phyloP scores from a whole-genome alignment of 2,329 filamentous ascomycete genomes.

The Microdochium nivale region DNA sequence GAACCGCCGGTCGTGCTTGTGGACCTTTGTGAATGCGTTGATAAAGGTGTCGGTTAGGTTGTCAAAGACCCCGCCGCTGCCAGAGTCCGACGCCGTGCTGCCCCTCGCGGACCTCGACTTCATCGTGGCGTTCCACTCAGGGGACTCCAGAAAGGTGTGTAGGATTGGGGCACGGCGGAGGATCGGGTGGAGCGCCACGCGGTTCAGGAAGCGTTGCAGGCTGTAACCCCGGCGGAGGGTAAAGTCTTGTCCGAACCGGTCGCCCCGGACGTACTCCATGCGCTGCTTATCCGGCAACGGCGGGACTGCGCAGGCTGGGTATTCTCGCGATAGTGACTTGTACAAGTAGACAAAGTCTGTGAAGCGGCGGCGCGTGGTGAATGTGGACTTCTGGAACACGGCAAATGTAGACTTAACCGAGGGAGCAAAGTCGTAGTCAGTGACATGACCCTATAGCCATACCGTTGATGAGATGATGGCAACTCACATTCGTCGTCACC shows the following conservation, averaged over 20 bases:
- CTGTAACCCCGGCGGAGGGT: slow-evolving; percentile 82
- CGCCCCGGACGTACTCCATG: slow-evolving; percentile 96
- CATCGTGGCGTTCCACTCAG: slow-evolving; percentile 97
- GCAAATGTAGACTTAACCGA: slow-evolving; percentile 74
- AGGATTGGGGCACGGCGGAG: slow-evolving; percentile 76
- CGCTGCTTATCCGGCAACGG: slow-evolving; percentile 97
- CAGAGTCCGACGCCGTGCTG: slow-evolving; percentile 38
- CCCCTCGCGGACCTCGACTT: slow-evolving; percentile 62
- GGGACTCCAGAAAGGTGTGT: slow-evolving; percentile 82
- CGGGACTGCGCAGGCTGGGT: slow-evolving; percentile 84
- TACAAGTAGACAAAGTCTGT: slow-evolving; percentile 97
- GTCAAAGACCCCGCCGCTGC: slow-evolving; percentile 72
- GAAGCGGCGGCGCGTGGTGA: slow-evolving; percentile 79
- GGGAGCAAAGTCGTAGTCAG: background rate
- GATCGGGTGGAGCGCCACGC: slow-evolving; percentile 79
- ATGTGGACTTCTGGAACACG: slow-evolving; percentile 76
- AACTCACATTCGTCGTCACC: slow-evolving; percentile 73
- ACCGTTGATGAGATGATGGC: background rate
- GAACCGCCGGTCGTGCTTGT: slow-evolving; percentile 91
- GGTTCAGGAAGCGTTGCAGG: slow-evolving; percentile 80
- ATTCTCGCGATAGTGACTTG: slow-evolving; percentile 81
- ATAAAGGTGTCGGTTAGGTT: slow-evolving; percentile 94
- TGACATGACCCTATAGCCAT: background rate
- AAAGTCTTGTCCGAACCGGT: slow-evolving; percentile 91
- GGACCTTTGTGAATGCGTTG: slow-evolving; percentile 93